A percentile compares a stretch with the other conserved stretches of the same genome.
Evolutionary conservation across 176 grass and related monocot genomes (phyloP).

Genomic region (Zizania latifolia): DNA sequence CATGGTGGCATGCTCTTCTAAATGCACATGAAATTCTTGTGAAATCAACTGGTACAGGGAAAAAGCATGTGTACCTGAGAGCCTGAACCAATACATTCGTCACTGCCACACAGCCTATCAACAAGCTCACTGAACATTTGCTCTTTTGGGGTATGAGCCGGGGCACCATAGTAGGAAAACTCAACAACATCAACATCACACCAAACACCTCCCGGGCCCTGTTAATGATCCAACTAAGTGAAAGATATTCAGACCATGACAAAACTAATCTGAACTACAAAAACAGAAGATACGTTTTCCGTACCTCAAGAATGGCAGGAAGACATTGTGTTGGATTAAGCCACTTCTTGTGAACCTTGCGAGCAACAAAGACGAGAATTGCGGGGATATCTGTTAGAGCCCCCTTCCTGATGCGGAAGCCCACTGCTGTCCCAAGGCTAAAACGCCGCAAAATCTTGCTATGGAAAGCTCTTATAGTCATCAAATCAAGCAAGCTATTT

Average conservation of each 20-base stretch:
- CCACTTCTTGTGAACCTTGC: slow-evolving; percentile 89
- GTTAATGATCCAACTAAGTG: slow-evolving; percentile 47
- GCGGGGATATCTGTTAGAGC: slow-evolving; percentile 72
- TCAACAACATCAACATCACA: slow-evolving; percentile 99
- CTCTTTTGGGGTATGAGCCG: slow-evolving; percentile 81
- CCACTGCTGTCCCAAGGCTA: slow-evolving; percentile 85
- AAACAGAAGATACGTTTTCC: background rate
- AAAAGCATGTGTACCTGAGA: slow-evolving; percentile 67
- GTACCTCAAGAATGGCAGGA: slow-evolving; percentile 78
- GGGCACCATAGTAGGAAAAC: slow-evolving; percentile 96
- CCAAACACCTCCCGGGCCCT: slow-evolving; percentile 97
- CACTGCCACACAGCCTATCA: slow-evolving; percentile 79
- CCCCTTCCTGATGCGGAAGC: slow-evolving; percentile 89
- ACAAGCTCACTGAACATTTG: slow-evolving; percentile 86
- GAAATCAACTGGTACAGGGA: slow-evolving; percentile 17
- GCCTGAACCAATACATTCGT: slow-evolving; percentile 88
- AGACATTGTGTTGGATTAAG: slow-evolving; percentile 70
- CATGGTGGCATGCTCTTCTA: slow-evolving; percentile 15
- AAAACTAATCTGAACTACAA: background rate
- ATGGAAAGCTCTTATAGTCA: slow-evolving; percentile 99
- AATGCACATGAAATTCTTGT: background rate
- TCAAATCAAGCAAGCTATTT: slow-evolving; percentile 88
- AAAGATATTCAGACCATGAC: background rate
- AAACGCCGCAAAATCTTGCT: slow-evolving; percentile 90
- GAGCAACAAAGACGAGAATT: slow-evolving; percentile 91